Evolutionary conservation across 495 filamentous ascomycete species (phyloP).

Genomic region (Saxispiralis lemnorum): DNA sequence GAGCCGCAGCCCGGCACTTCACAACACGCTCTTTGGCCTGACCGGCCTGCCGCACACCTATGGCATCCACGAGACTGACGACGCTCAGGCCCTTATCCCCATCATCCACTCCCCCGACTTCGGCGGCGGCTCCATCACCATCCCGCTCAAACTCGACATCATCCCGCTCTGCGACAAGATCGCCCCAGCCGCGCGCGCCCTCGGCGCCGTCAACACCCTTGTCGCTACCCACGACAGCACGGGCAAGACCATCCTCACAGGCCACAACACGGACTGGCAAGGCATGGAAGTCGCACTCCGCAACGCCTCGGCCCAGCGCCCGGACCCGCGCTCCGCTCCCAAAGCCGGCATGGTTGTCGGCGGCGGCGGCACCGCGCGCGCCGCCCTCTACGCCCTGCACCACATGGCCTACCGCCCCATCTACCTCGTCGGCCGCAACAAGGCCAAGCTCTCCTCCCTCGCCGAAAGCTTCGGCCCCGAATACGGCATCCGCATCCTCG

Average conservation of each 20-base stretch:
- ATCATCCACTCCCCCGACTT: slow-evolving; percentile 58
- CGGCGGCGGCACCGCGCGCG: slow-evolving; percentile 78
- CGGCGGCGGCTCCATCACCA: slow-evolving; percentile 87
- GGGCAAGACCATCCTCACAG: slow-evolving; percentile 28
- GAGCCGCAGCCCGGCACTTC: slow-evolving; percentile 71
- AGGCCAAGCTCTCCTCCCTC: slow-evolving; percentile 46
- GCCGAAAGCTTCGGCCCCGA: slow-evolving; percentile 52
- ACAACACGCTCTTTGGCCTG: slow-evolving; percentile 68
- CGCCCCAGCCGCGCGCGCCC: slow-evolving; percentile 56
- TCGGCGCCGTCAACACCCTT: slow-evolving; percentile 93
- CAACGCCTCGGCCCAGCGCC: slow-evolving; percentile 40
- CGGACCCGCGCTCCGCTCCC: slow-evolving; percentile 15
- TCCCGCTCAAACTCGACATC: slow-evolving; percentile 82
- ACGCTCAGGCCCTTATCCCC: slow-evolving; percentile 42
- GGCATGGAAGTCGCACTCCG: slow-evolving; percentile 77
- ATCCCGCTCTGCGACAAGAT: slow-evolving; percentile 67
- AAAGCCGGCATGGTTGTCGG: slow-evolving; percentile 58
- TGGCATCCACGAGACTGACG: slow-evolving; percentile 55
- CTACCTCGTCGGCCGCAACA: slow-evolving; percentile 68
- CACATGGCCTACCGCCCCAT: slow-evolving; percentile 68
- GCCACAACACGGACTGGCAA: slow-evolving; percentile 92
- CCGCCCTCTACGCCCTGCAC: slow-evolving; percentile 77
- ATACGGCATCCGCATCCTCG: slow-evolving; percentile 55
- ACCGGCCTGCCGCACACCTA: slow-evolving; percentile 81
- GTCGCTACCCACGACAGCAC: slow-evolving; percentile 31